Percentiles rank a stretch among this genome's conserved stretches.
Evolutionary conservation across 306 rosid species (phyloP).

Genomic region (Neltuma alba): DNA sequence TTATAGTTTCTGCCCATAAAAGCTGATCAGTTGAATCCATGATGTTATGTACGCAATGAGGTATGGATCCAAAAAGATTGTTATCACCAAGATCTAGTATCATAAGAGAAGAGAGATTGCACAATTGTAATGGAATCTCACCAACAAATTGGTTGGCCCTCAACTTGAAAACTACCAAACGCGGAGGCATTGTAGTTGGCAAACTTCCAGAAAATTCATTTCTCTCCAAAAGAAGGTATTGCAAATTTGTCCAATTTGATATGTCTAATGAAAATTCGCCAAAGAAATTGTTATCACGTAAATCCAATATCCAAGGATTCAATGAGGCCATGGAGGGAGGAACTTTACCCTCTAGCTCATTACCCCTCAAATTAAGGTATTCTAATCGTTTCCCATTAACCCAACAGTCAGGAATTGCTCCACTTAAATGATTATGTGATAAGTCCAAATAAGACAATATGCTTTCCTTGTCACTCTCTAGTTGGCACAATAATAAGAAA

Average conservation of each 20-base stretch:
- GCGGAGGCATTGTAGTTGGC: background rate
- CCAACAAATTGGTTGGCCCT: background rate
- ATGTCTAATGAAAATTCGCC: background rate
- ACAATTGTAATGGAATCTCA: background rate
- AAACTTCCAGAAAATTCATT: background rate
- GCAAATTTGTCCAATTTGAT: background rate
- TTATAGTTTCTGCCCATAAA: too few relatives aligned
- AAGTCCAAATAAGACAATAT: background rate
- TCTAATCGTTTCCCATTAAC: background rate
- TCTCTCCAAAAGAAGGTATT: background rate
- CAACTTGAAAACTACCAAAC: background rate
- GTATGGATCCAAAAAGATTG: background rate
- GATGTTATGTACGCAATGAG: background rate
- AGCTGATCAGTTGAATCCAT: background rate
- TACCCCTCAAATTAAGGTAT: background rate
- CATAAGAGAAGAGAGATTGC: background rate
- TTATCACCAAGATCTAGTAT: background rate
- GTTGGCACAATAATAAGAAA: background rate
- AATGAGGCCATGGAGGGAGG: background rate
- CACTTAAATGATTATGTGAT: background rate
- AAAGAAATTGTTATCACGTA: background rate
- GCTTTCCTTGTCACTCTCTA: background rate
- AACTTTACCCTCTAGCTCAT: background rate
- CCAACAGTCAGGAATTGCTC: background rate
- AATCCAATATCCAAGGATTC: background rate